These are phyloP conservation scores for Aspergillus olivimuriae DNA, from an alignment of 495 filamentous ascomycete species.

Conservation along the genomic window DNA sequence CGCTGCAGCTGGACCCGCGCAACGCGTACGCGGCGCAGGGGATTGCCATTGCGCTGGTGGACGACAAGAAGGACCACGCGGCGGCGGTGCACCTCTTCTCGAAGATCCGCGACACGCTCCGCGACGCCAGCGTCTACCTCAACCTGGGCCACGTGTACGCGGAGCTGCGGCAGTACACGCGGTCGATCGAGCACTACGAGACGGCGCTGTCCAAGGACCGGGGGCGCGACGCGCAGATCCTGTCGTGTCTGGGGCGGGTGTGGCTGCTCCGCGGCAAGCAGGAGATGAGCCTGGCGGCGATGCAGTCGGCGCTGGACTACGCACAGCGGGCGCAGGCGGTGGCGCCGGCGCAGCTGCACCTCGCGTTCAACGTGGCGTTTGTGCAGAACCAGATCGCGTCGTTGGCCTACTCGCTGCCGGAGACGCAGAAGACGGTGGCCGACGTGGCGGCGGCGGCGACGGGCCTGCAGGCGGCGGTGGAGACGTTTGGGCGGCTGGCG, in stretches of 20 bases:
- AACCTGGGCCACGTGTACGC: constrained; percentile 91
- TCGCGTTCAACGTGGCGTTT: constrained; percentile 96
- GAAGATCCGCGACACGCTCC: constrained; percentile 81
- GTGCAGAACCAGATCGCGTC: constrained; percentile 90
- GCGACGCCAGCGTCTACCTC: constrained; percentile 77
- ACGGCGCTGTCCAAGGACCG: constrained; percentile 79
- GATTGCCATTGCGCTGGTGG: constrained; percentile 84
- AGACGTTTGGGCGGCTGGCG: constrained; percentile 73
- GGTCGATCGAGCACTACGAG: constrained; percentile 91
- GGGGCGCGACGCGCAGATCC: constrained; percentile 67
- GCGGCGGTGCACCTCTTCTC: constrained; percentile 77
- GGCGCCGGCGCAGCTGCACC: constrained; percentile 76
- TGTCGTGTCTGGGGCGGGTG: constrained; percentile 90
- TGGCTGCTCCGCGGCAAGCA: constrained; percentile 82
- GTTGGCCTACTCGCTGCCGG: constrained; percentile 64
- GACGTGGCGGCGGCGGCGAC: constrained; percentile 72
- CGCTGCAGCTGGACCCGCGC: constrained; percentile 80
- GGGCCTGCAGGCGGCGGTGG: constrained; percentile 88
- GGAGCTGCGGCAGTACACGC: constrained; percentile 79
- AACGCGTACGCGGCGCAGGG: constrained; percentile 97
- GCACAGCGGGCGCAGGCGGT: constrained; percentile 76
- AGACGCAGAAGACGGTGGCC: constrained; percentile 66
- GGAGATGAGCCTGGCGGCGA: constrained; percentile 70
- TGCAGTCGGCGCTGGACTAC: constrained; percentile 82
- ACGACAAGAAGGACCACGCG: constrained; percentile 83